Percentiles rank a stretch among this genome's conserved stretches.
These are phyloP conservation scores for Solanum raphanifolium DNA, from an alignment of 257 asterid species.

Conservation along the genomic window DNA sequence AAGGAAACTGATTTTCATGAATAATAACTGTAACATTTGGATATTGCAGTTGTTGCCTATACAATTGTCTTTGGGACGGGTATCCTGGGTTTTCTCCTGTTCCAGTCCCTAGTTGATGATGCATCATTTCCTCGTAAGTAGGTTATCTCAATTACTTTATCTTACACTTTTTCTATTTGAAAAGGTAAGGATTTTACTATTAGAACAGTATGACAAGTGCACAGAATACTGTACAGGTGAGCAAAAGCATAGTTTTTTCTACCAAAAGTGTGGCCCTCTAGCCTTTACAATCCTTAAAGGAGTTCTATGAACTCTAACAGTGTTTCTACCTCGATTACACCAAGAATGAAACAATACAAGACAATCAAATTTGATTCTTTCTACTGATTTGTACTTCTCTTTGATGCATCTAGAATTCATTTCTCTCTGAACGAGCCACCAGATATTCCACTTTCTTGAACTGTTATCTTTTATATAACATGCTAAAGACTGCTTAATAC, in stretches of 20 bases:
- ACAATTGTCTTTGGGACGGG: slow-evolving; percentile 25
- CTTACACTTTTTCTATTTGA: not conserved
- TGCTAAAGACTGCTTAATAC: not conserved
- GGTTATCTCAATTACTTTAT: not conserved
- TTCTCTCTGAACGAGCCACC: not conserved
- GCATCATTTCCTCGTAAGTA: slow-evolving; percentile 26
- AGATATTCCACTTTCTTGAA: not conserved
- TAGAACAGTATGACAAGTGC: not conserved
- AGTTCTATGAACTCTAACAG: not conserved
- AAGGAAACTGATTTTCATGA: not conserved
- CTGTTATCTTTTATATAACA: not conserved
- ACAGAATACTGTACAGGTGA: not conserved
- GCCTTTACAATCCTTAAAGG: not conserved
- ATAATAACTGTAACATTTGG: not conserved
- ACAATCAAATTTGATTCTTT: not conserved
- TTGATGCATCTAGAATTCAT: not conserved
- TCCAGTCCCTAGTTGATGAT: slow-evolving; percentile 16
- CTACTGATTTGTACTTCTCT: not conserved
- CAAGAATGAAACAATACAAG: not conserved
- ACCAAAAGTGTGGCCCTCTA: not conserved
- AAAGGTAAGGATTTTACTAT: not conserved
- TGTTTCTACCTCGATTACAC: not conserved
- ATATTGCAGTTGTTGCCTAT: slow-evolving; percentile 17
- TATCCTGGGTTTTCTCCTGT: slow-evolving; percentile 13
- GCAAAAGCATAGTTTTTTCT: not conserved